Conservation (phyloP, 257 asterid genomes). For the Solanum corneliomulleri region DNA sequence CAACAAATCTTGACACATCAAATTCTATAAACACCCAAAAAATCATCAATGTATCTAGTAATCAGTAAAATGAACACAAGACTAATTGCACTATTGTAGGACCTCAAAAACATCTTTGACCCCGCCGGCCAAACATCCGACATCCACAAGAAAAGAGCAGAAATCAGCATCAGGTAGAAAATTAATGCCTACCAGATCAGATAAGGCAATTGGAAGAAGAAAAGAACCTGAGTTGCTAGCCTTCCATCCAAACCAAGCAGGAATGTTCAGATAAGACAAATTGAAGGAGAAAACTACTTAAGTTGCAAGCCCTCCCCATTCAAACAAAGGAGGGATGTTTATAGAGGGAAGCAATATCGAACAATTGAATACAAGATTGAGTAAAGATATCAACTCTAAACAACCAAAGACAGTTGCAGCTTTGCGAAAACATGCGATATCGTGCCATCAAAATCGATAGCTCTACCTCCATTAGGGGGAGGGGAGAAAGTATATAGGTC, state of each 20-base stretch:
- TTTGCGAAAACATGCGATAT: neutral
- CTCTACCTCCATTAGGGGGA: too few species aligned
- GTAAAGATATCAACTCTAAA: neutral
- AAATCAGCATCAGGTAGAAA: neutral
- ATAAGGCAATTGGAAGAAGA: neutral
- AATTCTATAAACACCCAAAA: too few species aligned
- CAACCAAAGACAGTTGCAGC: neutral
- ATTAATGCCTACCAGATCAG: neutral
- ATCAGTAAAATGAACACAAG: too few species aligned
- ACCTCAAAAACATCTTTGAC: neutral
- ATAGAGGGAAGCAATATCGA: neutral
- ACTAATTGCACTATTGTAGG: too few species aligned
- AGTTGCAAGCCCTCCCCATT: too few species aligned
- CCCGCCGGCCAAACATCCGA: neutral
- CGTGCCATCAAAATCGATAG: too few species aligned
- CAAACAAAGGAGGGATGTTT: neutral
- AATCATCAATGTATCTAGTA: too few species aligned
- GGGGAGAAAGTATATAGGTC: too few species aligned
- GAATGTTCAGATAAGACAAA: neutral
- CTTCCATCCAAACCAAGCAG: neutral
- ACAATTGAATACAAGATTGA: neutral
- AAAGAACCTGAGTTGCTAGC: neutral
- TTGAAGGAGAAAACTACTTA: too few species aligned
- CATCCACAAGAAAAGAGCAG: neutral
- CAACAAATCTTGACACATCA: too few species aligned